Evolutionary conservation across 371 early-diverging fungal species (phyloP).

Genomic region (Mucor circinelloides): DNA sequence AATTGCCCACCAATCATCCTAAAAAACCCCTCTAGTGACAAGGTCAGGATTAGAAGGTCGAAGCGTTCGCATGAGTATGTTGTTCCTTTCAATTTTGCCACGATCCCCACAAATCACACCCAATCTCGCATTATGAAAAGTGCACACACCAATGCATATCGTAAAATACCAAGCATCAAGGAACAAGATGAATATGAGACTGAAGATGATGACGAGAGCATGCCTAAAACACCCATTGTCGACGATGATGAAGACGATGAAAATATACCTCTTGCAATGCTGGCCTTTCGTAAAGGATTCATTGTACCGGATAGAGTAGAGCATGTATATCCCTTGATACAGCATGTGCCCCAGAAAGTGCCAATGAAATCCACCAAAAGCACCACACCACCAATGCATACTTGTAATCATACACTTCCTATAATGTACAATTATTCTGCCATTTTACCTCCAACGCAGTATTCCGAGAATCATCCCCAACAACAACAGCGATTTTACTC

Average conservation of each 20-base stretch:
- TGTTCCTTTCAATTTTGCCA: neutral
- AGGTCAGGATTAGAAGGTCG: neutral
- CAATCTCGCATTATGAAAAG: neutral
- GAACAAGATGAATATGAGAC: neutral
- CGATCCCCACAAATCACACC: neutral
- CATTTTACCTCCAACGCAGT: neutral
- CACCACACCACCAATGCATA: neutral
- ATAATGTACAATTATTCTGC: neutral
- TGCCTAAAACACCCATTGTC: neutral
- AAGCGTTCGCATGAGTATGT: neutral
- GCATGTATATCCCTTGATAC: neutral
- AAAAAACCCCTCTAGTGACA: neutral
- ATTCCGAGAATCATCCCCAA: neutral
- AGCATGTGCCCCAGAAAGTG: neutral
- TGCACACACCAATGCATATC: neutral
- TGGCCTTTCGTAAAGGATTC: constrained; percentile 3
- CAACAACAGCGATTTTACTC: neutral
- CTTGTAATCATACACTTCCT: neutral
- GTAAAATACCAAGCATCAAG: neutral
- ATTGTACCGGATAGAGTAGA: neutral
- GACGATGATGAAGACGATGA: constrained; percentile 6
- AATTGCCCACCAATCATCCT: neutral
- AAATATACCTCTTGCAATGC: constrained; percentile 5
- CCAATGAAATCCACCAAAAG: neutral
- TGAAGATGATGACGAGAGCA: neutral